These are phyloP conservation scores for Calocybe cyanea DNA, from an alignment of 768 basidiomycete genomes.

Conservation along the genomic window DNA sequence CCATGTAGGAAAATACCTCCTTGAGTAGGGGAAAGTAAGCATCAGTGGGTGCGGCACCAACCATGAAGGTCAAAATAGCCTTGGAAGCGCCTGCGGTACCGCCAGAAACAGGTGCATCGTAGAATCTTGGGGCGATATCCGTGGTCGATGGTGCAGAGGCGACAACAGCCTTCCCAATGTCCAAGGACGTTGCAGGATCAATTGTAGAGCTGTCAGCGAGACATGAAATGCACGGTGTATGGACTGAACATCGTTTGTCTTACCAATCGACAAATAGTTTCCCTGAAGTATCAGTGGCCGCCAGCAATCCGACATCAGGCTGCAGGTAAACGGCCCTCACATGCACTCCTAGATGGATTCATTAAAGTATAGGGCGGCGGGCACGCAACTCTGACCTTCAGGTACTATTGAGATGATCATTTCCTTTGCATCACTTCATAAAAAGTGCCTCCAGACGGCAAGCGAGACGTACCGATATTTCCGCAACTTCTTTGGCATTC, in stretches of 20 bases:
- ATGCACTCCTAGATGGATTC: slow-evolving; percentile 26
- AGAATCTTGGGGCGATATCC: slow-evolving; percentile 23
- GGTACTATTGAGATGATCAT: slow-evolving; percentile 39
- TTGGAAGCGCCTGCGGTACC: slow-evolving; percentile 36
- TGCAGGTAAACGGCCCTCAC: slow-evolving; percentile 35
- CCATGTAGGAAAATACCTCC: slow-evolving; percentile 31
- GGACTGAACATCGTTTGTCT: slow-evolving; percentile 1
- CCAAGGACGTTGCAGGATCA: slow-evolving; percentile 32
- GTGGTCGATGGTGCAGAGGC: slow-evolving; percentile 13
- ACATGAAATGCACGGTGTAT: background rate
- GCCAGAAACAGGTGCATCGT: slow-evolving; percentile 40
- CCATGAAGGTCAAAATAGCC: slow-evolving; percentile 38
- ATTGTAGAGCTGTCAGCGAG: slow-evolving; percentile 38
- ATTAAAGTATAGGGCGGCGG: too few species aligned
- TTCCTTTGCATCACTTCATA: slow-evolving; percentile 22
- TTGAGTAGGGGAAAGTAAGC: slow-evolving; percentile 28
- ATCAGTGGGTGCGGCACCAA: slow-evolving; percentile 30
- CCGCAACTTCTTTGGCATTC: slow-evolving; percentile 31
- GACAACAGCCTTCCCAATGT: slow-evolving; percentile 26
- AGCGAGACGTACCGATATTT: slow-evolving; percentile 28
- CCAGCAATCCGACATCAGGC: slow-evolving; percentile 29
- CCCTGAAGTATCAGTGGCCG: slow-evolving; percentile 27
- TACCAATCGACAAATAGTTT: slow-evolving; percentile 43
- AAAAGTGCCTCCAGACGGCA: background rate
- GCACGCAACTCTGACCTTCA: slow-evolving; percentile 24